Conservation (phyloP, 352 stramenopile species). For the Phytophthora colocasiae region DNA sequence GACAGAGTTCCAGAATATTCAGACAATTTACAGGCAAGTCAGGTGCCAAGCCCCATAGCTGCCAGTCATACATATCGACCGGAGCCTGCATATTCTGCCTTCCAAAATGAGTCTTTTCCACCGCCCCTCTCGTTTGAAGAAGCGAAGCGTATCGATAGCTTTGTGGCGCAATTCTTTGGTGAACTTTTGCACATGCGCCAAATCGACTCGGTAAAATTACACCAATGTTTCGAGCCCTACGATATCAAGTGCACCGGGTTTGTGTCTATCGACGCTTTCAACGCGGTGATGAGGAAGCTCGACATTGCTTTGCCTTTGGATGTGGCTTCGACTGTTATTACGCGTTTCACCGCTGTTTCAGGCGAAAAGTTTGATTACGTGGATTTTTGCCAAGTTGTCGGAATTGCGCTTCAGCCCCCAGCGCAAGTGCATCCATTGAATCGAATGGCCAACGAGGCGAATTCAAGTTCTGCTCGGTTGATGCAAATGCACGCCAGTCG, state of each 20-base stretch:
- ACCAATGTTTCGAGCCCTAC: constrained; percentile 61
- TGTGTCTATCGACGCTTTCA: constrained; percentile 66
- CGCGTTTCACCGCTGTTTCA: constrained; percentile 52
- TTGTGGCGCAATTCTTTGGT: constrained; percentile 56
- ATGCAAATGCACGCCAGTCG: constrained; percentile 6
- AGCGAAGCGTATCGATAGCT: constrained; percentile 46
- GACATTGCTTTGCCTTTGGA: constrained; percentile 61
- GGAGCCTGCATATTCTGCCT: constrained; percentile 1
- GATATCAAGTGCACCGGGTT: constrained; percentile 70
- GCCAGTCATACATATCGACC: constrained; percentile 11
- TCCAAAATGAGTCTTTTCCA: constrained; percentile 4
- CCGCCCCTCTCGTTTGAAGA: constrained; percentile 47
- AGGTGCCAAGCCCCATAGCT: constrained; percentile 27
- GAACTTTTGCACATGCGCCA: constrained; percentile 56
- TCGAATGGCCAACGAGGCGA: constrained; percentile 6
- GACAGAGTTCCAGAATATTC: constrained; percentile 18
- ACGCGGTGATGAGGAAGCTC: constrained; percentile 66
- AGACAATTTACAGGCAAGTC: constrained; percentile 17
- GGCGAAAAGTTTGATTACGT: constrained; percentile 77
- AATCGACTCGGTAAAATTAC: constrained; percentile 36
- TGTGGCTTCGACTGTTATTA: constrained; percentile 48
- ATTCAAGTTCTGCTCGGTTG: background rate
- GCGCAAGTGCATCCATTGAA: constrained; percentile 18
- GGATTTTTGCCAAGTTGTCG: constrained; percentile 62
- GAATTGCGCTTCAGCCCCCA: constrained; percentile 7